Base-by-base conservation (phyloP, 73 alveolate genomes). In the Loxodes magnus region DNA sequence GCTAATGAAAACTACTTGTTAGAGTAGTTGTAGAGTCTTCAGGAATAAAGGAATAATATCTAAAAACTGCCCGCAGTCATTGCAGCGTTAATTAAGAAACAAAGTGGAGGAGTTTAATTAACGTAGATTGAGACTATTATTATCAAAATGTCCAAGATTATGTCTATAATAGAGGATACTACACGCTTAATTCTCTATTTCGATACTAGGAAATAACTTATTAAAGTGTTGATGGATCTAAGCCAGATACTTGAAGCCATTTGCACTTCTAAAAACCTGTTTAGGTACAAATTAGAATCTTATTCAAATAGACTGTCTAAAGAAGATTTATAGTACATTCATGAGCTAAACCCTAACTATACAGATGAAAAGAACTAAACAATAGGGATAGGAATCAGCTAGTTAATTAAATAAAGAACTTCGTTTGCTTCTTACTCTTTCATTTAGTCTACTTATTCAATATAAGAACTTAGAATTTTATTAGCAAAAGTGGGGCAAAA, bases 261-360 rank as follows among this genome's bases (percentile, higher is more conserved):
- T n/a, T n/a, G n/a, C n/a, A n/a, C n/a, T n/a, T n/a, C n/a, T n/a
- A n/a, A 46, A 24, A 46, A 5, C 34, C 7, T 46, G 39, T 46
- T 1, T 9, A 46, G 59, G 43, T 25, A 22, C 7, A 46, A 46
- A 16, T 46, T 46, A 41, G n/a, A n/a, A n/a, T n/a, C 52, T 10
- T 25, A 24, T 25, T 16, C 50, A 19, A 20, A 9, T 7, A 1
- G 9, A 7, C 9, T 46, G 21, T 2, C n/a, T 22, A 41, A 46
- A 46, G 28, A n/a, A 6, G n/a, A 19, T n/a, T 9, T 46, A n/a
- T 37, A 46, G 5, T 0, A 5, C 9, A 12, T 16, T 1, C 15
- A n/a, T 1, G 5, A 5, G 9, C 22, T 46, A 0, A 41, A 46
- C 17, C 50, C 59, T 25, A 41, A 46, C 1, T 37, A 46, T 2